Conservation (phyloP, 495 filamentous ascomycete genomes). For the Aspergillus avenaceus region DNA sequence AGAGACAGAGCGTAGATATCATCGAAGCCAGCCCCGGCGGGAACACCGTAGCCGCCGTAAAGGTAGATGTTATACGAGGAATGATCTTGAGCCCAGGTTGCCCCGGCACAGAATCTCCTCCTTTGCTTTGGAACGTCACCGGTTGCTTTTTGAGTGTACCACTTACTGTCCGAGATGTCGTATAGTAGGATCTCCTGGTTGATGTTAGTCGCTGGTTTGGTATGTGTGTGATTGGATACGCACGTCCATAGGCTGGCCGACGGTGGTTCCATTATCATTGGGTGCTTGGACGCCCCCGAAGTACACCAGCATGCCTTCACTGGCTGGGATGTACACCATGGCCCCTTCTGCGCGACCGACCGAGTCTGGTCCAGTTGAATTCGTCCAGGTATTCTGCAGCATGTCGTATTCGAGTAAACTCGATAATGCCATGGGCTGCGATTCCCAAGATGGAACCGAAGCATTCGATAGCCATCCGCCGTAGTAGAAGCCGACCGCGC, state of each 20-base stretch:
- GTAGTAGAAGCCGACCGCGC: slow-evolving; percentile 7
- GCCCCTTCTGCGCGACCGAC: slow-evolving; percentile 5
- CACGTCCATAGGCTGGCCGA: slow-evolving; percentile 3
- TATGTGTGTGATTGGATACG: not conserved
- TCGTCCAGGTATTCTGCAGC: slow-evolving; percentile 6
- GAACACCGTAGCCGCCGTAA: not conserved
- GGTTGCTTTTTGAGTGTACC: slow-evolving; percentile 10
- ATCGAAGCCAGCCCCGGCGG: not conserved
- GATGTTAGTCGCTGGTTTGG: not conserved
- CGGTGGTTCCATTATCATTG: not conserved
- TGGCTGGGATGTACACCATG: slow-evolving; percentile 6
- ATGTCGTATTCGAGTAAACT: slow-evolving; percentile 1
- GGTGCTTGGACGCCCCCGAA: slow-evolving; percentile 2
- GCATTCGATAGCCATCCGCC: slow-evolving; percentile 5
- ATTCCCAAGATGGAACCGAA: slow-evolving; percentile 1
- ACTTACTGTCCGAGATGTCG: slow-evolving; percentile 7
- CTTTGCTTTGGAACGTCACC: slow-evolving; percentile 3
- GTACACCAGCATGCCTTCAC: slow-evolving; percentile 8
- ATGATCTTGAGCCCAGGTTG: slow-evolving; percentile 3
- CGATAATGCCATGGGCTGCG: not conserved
- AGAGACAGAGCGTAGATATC: slow-evolving; percentile 6
- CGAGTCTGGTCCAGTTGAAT: slow-evolving; percentile 3
- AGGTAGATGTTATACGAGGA: slow-evolving; percentile 12
- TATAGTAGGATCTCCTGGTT: slow-evolving; percentile 6
- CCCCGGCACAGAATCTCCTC: slow-evolving; percentile 7